Conservation (phyloP, 371 early-diverging fungal genomes). For the Lichtheimia hyalospora region DNA sequence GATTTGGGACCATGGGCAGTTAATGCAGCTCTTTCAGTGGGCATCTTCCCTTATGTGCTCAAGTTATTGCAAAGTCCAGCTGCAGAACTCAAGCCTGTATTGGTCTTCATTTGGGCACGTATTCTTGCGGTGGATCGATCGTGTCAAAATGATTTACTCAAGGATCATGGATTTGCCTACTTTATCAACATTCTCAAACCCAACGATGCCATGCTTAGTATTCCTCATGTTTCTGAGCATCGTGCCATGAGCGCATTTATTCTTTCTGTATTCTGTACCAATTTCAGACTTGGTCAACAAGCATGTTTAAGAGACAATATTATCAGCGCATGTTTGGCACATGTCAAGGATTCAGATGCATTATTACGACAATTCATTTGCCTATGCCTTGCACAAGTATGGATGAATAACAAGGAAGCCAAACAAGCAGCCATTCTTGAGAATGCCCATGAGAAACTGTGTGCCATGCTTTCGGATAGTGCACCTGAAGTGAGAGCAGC, state of each 20-base stretch:
- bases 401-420: constrained; percentile 79
- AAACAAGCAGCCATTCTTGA: constrained; percentile 69
- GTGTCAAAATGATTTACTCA: constrained; percentile 88
- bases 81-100: constrained; percentile 87
- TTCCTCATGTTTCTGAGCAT: constrained; percentile 78
- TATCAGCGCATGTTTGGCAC: constrained; percentile 66
- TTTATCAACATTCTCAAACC: constrained; percentile 87
- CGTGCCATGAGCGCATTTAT: constrained; percentile 92
- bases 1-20: constrained; percentile 97
- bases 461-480: constrained; percentile 61
- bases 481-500: constrained; percentile 88
- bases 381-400: constrained; percentile 84
- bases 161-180: constrained; percentile 91
- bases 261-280: constrained; percentile 85
- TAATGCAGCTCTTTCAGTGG: constrained; percentile 89
- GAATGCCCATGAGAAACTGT: constrained; percentile 71
- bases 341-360: constrained; percentile 78
- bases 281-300: constrained; percentile 79
- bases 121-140: constrained; percentile 90
- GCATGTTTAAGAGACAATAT: constrained; percentile 78
- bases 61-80: constrained; percentile 95
- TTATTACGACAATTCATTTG: constrained; percentile 90
- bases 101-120: constrained; percentile 97
- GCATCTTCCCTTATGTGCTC: constrained; percentile 95
- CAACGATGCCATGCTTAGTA: constrained; percentile 68